Evolutionary conservation across 768 basidiomycete genomes (phyloP), one percentile per base, ranked within the genome.

Genomic region (Ephemerocybe angulata): DNA sequence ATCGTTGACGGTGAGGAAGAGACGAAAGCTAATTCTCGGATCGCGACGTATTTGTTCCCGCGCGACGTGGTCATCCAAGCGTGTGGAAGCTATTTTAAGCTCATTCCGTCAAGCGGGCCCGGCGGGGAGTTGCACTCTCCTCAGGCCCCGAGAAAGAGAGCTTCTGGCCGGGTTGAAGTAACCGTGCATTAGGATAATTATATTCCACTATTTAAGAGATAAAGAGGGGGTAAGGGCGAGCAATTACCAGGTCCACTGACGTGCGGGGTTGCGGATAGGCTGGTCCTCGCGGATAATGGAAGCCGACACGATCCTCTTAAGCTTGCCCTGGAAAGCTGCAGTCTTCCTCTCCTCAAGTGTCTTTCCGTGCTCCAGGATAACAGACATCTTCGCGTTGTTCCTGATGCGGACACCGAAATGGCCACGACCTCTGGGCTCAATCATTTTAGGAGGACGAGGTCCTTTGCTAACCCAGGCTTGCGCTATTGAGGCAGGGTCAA

Each of bases 401-500:
- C 90, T 91, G 12, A 81, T 76, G 48, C 87, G 86, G 55, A 93
- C 77, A 51, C 96, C 96, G 53, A 69, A 76, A 61, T 87, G 86
- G 30, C 88, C 90, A 59, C 95, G 83, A 51, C 92, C 96, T 68
- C 85, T 87, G 55, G 88, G 83, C 61, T 97, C 93, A 19, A 93
- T 60, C 51, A 86, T 82, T 57, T 82, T 85, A 35, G 81, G 72
- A 22, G 74, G 71, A 35, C 78, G 82, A 6, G 76, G 76, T 4
- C 88, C 93, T 68, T 98, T 98, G 44, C 83, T 87, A 15, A 97
- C 93, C 96, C 94, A 99, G 21, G 94, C 83, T 70, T 97, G 88
- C 42, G 92, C 94, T 97, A 35, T 42, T n/a, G 50, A 50, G 37
- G 25, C 6, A 27, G 29, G 40, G 40, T 58, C 35, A 35, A 54